A percentile compares a stretch with the other conserved stretches of the same genome.
These are phyloP conservation scores for Alternaria novae-zelandiae DNA, from an alignment of 2,329 filamentous ascomycete species.

Conservation along the genomic window DNA sequence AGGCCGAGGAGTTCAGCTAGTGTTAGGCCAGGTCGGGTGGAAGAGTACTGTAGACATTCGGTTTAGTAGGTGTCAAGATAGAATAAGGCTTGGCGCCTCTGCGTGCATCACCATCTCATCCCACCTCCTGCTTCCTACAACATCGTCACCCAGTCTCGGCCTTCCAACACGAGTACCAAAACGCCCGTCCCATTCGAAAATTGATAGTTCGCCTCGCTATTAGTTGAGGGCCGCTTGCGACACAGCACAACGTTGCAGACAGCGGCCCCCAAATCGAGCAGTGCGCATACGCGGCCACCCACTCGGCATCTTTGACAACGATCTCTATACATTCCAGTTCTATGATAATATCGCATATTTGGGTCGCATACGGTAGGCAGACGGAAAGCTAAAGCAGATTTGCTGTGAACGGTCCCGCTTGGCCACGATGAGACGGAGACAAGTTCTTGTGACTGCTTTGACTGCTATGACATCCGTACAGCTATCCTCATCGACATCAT, in stretches of 20 bases:
- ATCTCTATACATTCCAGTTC: not conserved
- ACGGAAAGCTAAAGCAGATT: not conserved
- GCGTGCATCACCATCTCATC: not conserved
- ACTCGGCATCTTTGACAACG: not conserved
- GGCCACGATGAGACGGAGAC: not conserved
- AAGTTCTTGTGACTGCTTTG: not conserved
- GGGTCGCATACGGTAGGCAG: not conserved
- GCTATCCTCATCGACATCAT: too few species aligned
- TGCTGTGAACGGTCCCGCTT: not conserved
- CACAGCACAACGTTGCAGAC: not conserved
- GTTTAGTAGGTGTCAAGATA: not conserved
- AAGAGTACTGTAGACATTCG: not conserved
- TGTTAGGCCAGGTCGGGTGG: not conserved
- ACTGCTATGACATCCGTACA: not conserved
- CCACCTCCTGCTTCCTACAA: not conserved
- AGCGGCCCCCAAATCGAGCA: not conserved
- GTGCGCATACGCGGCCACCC: not conserved
- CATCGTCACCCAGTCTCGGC: not conserved
- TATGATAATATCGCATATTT: accelerated
- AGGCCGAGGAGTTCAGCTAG: not conserved
- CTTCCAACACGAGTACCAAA: not conserved
- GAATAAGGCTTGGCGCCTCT: not conserved
- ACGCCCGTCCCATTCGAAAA: not conserved
- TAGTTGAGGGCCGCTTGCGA: not conserved
- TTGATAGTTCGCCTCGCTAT: not conserved